Evolutionary conservation across 2,329 filamentous ascomycete genomes (phyloP).

Genomic region (Trichophyton mentagrophytes): DNA sequence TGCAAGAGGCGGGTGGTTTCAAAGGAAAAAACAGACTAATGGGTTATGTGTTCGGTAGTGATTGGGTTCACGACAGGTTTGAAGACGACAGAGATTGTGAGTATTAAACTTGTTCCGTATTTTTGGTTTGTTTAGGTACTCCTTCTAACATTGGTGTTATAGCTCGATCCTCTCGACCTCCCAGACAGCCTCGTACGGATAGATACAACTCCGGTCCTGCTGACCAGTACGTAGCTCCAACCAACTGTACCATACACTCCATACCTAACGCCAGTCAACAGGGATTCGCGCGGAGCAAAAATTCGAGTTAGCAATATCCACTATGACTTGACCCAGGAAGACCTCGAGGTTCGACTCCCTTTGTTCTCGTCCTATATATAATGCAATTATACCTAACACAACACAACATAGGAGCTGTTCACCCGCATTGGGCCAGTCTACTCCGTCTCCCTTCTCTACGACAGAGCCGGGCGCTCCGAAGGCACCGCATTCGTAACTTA

Average conservation of each 20-base stretch:
- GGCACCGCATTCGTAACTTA: conserved; percentile 78
- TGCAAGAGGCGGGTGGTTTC: too few relatives aligned
- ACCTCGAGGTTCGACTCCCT: conserved; percentile 51
- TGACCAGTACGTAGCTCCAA: neutral
- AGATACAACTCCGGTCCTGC: conserved; percentile 20
- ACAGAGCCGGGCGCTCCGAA: conserved; percentile 77
- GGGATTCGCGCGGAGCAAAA: conserved; percentile 46
- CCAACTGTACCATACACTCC: neutral
- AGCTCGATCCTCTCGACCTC: conserved; percentile 34
- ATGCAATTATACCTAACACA: conserved; percentile 12
- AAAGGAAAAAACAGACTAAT: neutral
- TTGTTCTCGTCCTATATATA: conserved; percentile 9
- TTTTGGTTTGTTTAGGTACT: conserved; percentile 2
- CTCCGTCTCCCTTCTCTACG: conserved; percentile 62
- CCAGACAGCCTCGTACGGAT: conserved; percentile 24
- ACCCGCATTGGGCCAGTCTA: conserved; percentile 58
- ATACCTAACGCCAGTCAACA: neutral
- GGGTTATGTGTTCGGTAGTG: conserved; percentile 37
- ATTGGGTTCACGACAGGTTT: conserved; percentile 90
- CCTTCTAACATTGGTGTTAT: conserved; percentile 11
- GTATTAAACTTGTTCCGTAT: conserved; percentile 14
- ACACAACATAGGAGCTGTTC: conserved; percentile 56
- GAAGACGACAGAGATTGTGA: conserved; percentile 54
- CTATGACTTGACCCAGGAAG: conserved; percentile 77
- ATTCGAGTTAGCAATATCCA: conserved; percentile 81